Evolutionary conservation across 495 filamentous ascomycete genomes (phyloP).

Genomic region (Parmelia sp.): DNA sequence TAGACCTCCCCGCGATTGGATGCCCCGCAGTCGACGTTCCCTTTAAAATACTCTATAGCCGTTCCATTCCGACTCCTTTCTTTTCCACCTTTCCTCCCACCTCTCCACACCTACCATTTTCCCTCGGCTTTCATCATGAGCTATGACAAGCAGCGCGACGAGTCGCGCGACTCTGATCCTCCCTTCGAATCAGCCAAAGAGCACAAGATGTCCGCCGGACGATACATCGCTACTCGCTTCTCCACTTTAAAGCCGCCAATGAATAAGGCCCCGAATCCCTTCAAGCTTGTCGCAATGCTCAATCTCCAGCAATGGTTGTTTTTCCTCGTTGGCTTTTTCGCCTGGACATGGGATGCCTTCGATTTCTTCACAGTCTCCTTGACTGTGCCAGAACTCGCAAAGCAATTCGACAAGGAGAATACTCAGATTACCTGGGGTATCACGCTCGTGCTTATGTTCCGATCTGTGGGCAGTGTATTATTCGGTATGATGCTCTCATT

Average conservation of each 20-base stretch:
- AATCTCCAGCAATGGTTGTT: slow-evolving; percentile 78
- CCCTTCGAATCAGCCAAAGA: slow-evolving; percentile 25
- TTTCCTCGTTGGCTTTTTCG: slow-evolving; percentile 55
- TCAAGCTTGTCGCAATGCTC: slow-evolving; percentile 61
- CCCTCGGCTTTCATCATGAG: background rate
- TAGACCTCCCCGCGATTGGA: background rate
- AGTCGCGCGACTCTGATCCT: slow-evolving; percentile 20
- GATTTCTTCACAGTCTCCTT: slow-evolving; percentile 89
- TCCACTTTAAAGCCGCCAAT: slow-evolving; percentile 70
- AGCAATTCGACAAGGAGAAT: slow-evolving; percentile 57
- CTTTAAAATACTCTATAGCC: too few species aligned
- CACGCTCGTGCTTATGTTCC: slow-evolving; percentile 75
- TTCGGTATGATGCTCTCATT: slow-evolving; percentile 47
- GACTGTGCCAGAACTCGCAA: slow-evolving; percentile 61
- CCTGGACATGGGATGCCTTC: slow-evolving; percentile 82
- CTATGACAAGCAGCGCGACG: slow-evolving; percentile 9
- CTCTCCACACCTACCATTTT: too few species aligned
- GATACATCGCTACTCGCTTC: slow-evolving; percentile 66
- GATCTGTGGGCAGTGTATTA: slow-evolving; percentile 61
- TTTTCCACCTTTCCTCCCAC: background rate
- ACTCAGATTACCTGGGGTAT: slow-evolving; percentile 88
- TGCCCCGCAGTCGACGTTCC: background rate
- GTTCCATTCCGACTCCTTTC: slow-evolving; percentile 24
- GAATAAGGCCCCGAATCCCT: slow-evolving; percentile 71
- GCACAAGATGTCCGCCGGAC: slow-evolving; percentile 47